A percentile compares a stretch with the other conserved stretches of the same genome.
Conservation (phyloP, 306 rosid species). For the Cucurbita argyrosperma region DNA sequence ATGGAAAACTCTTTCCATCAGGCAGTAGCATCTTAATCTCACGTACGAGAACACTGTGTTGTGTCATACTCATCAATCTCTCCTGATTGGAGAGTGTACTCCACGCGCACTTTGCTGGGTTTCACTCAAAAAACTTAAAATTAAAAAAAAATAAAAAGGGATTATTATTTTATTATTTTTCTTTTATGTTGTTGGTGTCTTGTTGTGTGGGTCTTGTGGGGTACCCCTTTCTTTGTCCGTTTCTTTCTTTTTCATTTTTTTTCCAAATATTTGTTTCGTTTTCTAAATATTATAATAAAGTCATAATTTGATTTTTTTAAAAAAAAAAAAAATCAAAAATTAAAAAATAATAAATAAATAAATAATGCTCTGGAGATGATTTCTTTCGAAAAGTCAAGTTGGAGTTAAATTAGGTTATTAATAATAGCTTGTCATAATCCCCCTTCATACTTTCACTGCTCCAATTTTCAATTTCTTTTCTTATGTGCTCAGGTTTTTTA, state of each 20-base stretch:
- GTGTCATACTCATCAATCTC: constrained; percentile 17
- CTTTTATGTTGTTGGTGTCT: constrained; percentile 25
- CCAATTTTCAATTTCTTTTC: neutral
- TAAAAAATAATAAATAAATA: neutral
- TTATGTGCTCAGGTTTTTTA: neutral
- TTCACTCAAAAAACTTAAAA: no score
- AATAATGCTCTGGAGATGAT: neutral
- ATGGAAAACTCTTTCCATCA: constrained; percentile 13
- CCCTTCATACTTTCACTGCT: neutral
- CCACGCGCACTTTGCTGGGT: constrained; percentile 24
- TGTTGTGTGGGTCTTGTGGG: constrained; percentile 28
- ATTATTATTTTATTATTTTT: neutral
- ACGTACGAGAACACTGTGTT: constrained; percentile 25
- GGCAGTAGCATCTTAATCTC: constrained; percentile 14
- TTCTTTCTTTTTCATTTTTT: constrained; percentile 18
- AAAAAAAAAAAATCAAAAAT: no score
- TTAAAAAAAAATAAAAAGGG: no score
- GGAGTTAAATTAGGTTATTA: constrained; percentile 1
- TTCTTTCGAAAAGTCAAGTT: constrained; percentile 4
- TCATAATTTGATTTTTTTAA: neutral
- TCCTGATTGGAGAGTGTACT: constrained; percentile 33
- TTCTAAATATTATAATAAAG: neutral
- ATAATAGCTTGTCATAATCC: neutral
- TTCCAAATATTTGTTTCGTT: neutral
- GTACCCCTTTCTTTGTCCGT: constrained; percentile 31